phyloP scores from a whole-genome alignment of 805 yeast species.

The Metschnikowia borealis region DNA sequence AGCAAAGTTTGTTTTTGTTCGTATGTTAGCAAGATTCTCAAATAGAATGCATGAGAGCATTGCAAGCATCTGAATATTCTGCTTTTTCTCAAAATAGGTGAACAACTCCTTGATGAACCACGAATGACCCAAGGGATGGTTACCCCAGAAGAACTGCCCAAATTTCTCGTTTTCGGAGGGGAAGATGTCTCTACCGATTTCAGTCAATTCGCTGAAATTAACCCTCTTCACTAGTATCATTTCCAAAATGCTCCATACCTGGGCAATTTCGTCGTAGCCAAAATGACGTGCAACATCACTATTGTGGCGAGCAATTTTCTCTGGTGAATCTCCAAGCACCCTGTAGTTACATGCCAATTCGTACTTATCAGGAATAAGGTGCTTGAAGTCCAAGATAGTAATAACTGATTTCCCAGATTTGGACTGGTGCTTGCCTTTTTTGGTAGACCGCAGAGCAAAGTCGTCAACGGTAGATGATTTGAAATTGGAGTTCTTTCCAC shows the following conservation, averaged over 20 bases:
- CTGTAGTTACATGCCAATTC: slow-evolving; percentile 67
- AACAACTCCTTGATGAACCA: slow-evolving; percentile 65
- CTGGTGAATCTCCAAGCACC: slow-evolving; percentile 61
- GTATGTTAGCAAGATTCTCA: slow-evolving; percentile 31
- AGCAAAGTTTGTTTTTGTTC: slow-evolving; percentile 11
- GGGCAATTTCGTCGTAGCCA: slow-evolving; percentile 60
- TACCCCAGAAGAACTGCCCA: slow-evolving; percentile 63
- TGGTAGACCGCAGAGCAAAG: slow-evolving; percentile 19
- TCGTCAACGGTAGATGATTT: slow-evolving; percentile 39
- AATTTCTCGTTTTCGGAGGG: slow-evolving; percentile 6
- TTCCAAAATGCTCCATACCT: slow-evolving; percentile 68
- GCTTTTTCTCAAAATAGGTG: slow-evolving; percentile 55
- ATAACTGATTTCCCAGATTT: slow-evolving; percentile 50
- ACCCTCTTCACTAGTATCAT: slow-evolving; percentile 40
- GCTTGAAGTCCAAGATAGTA: slow-evolving; percentile 58
- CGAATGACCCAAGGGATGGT: slow-evolving; percentile 69
- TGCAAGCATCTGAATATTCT: slow-evolving; percentile 85
- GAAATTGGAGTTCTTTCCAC: slow-evolving; percentile 36
- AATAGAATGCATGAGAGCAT: slow-evolving; percentile 73
- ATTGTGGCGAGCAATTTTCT: slow-evolving; percentile 63
- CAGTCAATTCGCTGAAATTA: slow-evolving; percentile 8
- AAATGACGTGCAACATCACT: slow-evolving; percentile 62
- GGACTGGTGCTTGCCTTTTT: slow-evolving; percentile 18
- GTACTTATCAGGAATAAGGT: slow-evolving; percentile 70
- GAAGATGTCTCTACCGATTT: slow-evolving; percentile 6